Percentiles rank a stretch among this genome's conserved stretches.
Evolutionary conservation across 2,329 filamentous ascomycete genomes (phyloP).

Genomic region (Scedosporium dehoogii): DNA sequence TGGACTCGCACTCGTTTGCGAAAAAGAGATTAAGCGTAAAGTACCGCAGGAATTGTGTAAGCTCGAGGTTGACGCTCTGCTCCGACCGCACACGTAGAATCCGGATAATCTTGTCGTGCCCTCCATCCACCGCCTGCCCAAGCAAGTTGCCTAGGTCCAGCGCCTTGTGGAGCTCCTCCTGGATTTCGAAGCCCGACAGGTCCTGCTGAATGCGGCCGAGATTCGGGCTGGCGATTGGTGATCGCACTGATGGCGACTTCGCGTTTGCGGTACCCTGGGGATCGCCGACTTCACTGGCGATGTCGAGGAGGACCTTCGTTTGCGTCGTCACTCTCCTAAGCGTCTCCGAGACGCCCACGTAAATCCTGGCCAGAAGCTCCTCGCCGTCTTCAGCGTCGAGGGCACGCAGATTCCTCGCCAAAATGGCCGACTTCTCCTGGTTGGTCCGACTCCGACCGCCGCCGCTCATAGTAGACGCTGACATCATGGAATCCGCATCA

Average conservation of each 20-base stretch:
- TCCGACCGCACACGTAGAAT: constrained; percentile 68
- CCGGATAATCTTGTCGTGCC: constrained; percentile 67
- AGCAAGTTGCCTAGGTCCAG: constrained; percentile 70
- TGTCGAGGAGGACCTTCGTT: constrained; percentile 88
- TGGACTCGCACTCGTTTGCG: constrained; percentile 76
- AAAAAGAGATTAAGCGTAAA: constrained; percentile 76
- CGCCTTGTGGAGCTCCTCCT: constrained; percentile 67
- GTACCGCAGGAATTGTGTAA: constrained; percentile 67
- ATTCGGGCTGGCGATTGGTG: constrained; percentile 42
- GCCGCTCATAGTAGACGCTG: constrained; percentile 64
- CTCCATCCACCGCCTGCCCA: constrained; percentile 70
- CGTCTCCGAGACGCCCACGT: constrained; percentile 79
- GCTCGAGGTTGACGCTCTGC: constrained; percentile 57
- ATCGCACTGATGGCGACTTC: constrained; percentile 38
- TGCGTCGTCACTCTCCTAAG: constrained; percentile 78
- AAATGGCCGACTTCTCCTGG: constrained; percentile 80
- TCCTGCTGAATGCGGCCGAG: constrained; percentile 22
- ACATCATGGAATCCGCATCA: constrained; percentile 83
- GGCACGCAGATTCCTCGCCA: constrained; percentile 79
- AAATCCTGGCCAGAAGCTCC: constrained; percentile 69
- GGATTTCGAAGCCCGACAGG: constrained; percentile 36
- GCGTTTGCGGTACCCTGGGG: constrained; percentile 17
- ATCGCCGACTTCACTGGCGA: constrained; percentile 61
- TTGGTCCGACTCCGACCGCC: constrained; percentile 47
- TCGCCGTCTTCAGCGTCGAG: constrained; percentile 80